Base-by-base conservation (phyloP, 176 grass and related monocot genomes). In the Avena insularis region DNA sequence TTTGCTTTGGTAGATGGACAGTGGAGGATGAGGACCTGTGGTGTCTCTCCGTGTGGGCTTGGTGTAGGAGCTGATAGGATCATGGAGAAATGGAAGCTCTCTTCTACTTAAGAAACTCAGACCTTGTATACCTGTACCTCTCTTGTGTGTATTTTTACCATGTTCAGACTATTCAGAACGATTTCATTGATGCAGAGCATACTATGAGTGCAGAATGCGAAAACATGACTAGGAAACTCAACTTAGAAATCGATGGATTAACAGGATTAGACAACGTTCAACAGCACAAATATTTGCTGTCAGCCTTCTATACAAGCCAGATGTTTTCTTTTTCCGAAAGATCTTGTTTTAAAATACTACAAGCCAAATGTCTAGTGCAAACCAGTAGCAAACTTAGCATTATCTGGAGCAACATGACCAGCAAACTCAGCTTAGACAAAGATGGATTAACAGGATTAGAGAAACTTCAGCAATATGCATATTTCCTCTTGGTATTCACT, bases 131-230 rank as follows among this genome's bases (percentile, higher is more conserved):
- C 64, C 17, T 9, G 9, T 47, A 8, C 9, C 62, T 25, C 74
- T 85, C 60, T 83, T 57, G 27, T 84, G 82, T 89, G 82, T 89
- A 20, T 68, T 68, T 85, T 85, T 80, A 63, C 55, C 17, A 68
- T 14, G 57, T 76, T 81, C 74, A 89, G 35, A 85, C 80, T 65
- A 76, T 80, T 75, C 12, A 47, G 16, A 75, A 65, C 31, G 0
- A 57, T 79, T 79, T 4, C 82, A 62, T 71, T 71, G 31, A 51
- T 79, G 87, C 81, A 71, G 17, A 47, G 19, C 21, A 13, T 70
- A 13, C n/a, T 17, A 54, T 23, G 19, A 59, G n/a, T 46, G 14
- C 38, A 4, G 23, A 71, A 1, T 58, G 2, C 43, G 6, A 8
- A 0, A 47, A 25, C 38, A 79, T 13, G 7, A 40, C 9, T 27